Base-by-base conservation (phyloP, 2,329 filamentous ascomycete species). In the Cordyceps cicadae region DNA sequence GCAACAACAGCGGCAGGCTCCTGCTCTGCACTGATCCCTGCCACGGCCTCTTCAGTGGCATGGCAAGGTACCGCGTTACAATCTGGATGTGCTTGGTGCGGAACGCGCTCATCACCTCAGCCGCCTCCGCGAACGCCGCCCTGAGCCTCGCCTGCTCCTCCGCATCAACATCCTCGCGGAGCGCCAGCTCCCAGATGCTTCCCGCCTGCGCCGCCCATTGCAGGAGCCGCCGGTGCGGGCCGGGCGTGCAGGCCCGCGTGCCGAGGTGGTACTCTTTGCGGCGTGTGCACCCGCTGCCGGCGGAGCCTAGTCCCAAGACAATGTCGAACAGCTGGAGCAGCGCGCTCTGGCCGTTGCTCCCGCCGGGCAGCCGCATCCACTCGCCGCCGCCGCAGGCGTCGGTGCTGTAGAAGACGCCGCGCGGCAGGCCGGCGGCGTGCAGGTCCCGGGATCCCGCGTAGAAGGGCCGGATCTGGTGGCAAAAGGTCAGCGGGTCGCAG, bases 281-380 rank as follows among this genome's bases (percentile, higher is more conserved):
- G 19, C 39, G 39, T 4, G 12, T 15, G 17, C 39, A 43, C 12
- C 39, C 39, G 39, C 32, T 32, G 32, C 50, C 17, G 50, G 12
- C 24, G 48, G 32, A 7, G 32, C 48, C 49, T 17, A 97, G 81
- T 1, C 91, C 90, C 0, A 97, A 80, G 0, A 92, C 84, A 15
- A 95, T 82, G 70, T 97, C 92, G 72, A 96, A 90, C 75, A 96
- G 94, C 68, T 96, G 92, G 62, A 97, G 91, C 46, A 96, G 79
- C 0, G 90, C 95, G 72, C 88, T 93, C 73, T 97, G 93, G 0
- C 92, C 93, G 68, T 97, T 97, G 71, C 90, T 95, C 3, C 93
- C 92, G 19, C 92, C 93, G n/a, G 89, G 84, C 62, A 89, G 88
- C 66, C 93, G 87, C 19, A 86, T 80, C 80, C 91, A 96, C 41